phyloP scores from a whole-genome alignment of 108 stramenopile genomes.

The Fragilaria crotonensis region DNA sequence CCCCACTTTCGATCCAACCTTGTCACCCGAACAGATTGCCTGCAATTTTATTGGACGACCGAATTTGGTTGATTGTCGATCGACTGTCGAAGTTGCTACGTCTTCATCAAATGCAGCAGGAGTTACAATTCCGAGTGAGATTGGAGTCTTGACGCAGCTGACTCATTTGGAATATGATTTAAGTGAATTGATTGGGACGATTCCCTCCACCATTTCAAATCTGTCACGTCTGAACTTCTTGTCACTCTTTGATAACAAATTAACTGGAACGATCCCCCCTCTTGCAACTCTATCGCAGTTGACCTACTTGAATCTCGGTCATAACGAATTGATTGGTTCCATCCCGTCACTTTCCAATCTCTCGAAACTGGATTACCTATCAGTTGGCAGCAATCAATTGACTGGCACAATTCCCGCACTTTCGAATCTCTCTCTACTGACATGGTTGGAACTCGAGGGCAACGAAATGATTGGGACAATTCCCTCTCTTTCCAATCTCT shows the following conservation, averaged over 20 bases:
- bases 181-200: neutral
- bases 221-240: neutral
- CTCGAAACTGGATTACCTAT: neutral
- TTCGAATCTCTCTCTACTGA: neutral
- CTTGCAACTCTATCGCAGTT: neutral
- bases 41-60: too few relatives aligned
- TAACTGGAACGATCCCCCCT: neutral
- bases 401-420: neutral
- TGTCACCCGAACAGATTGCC: too few relatives aligned
- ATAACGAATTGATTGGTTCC: neutral
- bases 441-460: neutral
- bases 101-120: too few relatives aligned
- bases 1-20: too few relatives aligned
- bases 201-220: neutral
- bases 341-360: neutral
- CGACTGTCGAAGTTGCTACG: too few relatives aligned
- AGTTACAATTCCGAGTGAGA: too few relatives aligned
- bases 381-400: neutral
- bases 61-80: too few relatives aligned
- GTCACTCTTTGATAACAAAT: neutral
- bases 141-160: too few relatives aligned
- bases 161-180: too few relatives aligned
- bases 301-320: neutral
- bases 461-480: neutral
- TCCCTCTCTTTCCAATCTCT: neutral